Evolutionary conservation across 345 rosid species (phyloP).

Genomic region (Euclidium syriacum): DNA sequence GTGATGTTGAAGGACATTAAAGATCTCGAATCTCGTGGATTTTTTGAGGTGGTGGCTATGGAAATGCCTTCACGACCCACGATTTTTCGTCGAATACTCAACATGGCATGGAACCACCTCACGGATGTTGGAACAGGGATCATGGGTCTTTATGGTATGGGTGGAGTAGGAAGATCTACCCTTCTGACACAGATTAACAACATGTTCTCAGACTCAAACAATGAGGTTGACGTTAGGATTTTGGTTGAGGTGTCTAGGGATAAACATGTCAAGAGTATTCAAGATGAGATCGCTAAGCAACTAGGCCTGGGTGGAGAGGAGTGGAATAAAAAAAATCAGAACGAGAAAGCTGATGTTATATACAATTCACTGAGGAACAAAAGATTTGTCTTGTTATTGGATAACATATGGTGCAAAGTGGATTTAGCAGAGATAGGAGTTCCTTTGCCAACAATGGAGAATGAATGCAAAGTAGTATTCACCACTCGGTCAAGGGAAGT

Average conservation of each 20-base stretch:
- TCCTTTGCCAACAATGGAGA: neutral
- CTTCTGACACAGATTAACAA: conserved; percentile 14
- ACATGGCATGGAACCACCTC: neutral
- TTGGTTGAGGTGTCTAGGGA: conserved; percentile 3
- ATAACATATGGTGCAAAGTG: neutral
- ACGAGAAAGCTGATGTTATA: neutral
- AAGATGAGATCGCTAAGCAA: neutral
- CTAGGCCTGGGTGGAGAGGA: neutral
- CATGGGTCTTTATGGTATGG: conserved; percentile 9
- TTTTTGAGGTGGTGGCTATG: too few species aligned
- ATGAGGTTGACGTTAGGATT: conserved; percentile 1
- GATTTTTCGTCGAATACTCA: too few species aligned
- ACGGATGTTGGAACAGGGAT: neutral
- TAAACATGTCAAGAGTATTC: neutral
- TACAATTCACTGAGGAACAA: neutral
- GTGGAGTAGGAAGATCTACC: conserved; percentile 17
- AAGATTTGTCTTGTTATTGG: neutral
- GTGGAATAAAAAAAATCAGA: neutral
- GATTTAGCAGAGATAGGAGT: neutral
- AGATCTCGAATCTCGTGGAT: too few species aligned
- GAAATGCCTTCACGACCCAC: too few species aligned
- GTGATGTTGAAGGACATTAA: too few species aligned
- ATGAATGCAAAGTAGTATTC: too few species aligned
- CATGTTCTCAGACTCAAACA: neutral
- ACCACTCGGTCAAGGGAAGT: conserved; percentile 1